phyloP scores from a whole-genome alignment of 129 eudicot genomes.

The Heracleum sosnowskyi region DNA sequence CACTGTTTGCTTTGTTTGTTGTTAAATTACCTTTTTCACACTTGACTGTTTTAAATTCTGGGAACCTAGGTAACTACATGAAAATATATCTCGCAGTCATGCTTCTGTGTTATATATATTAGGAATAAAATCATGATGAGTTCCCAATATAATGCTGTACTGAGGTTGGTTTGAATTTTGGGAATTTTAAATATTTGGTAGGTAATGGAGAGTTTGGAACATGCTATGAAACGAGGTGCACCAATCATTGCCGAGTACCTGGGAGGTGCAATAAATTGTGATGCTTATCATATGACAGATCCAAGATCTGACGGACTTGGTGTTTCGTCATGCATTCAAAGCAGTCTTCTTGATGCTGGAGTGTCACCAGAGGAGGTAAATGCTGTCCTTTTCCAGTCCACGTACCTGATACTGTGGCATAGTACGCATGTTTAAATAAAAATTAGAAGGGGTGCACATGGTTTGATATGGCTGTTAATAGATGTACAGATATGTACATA shows the following conservation, averaged over 20 bases:
- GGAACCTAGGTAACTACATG: background rate
- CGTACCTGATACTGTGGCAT: background rate
- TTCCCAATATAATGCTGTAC: background rate
- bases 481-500: background rate
- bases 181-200: conserved; percentile 15
- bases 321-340: conserved; percentile 87
- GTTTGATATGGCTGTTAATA: background rate
- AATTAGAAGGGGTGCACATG: background rate
- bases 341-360: conserved; percentile 79
- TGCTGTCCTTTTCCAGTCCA: background rate
- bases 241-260: conserved; percentile 92
- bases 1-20: background rate
- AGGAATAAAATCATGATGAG: background rate
- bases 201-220: conserved; percentile 99
- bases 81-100: background rate
- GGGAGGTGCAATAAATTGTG: conserved; percentile 95
- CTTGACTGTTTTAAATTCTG: background rate
- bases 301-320: conserved; percentile 98
- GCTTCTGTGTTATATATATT: background rate
- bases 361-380: conserved; percentile 93
- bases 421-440: background rate
- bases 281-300: conserved; percentile 99
- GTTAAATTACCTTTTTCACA: background rate
- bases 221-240: conserved; percentile 95
- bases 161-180: background rate